Conservation (phyloP, 352 stramenopile genomes). For the Blastocystis sp. region DNA sequence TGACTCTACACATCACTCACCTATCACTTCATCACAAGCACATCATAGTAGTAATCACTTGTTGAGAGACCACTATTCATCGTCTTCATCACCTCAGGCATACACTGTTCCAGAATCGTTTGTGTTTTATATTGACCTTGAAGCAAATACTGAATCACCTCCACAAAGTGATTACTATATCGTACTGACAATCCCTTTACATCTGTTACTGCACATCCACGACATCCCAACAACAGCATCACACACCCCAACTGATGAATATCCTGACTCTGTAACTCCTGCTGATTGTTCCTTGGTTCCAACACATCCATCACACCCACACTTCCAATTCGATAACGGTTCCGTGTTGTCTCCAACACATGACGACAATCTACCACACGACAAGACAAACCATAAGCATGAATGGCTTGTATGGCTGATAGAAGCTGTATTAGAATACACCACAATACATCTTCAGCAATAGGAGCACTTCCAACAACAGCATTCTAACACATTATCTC, state of each 20-base stretch:
- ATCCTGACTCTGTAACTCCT: constrained; percentile 74
- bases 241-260: constrained; percentile 69
- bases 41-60: constrained; percentile 15
- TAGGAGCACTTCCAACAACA: neutral
- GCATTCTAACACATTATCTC: too few relatives aligned
- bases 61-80: constrained; percentile 52
- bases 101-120: neutral
- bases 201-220: neutral
- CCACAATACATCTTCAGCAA: constrained; percentile 74
- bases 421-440: constrained; percentile 73
- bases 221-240: constrained; percentile 62
- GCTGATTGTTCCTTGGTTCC: constrained; percentile 72
- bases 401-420: constrained; percentile 66
- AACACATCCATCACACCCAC: constrained; percentile 76
- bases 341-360: constrained; percentile 70
- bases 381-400: constrained; percentile 71
- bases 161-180: constrained; percentile 33
- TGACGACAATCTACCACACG: constrained; percentile 71
- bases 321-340: constrained; percentile 74
- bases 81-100: constrained; percentile 38
- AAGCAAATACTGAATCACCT: neutral
- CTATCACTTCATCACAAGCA: constrained; percentile 68
- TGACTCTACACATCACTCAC: constrained; percentile 68
- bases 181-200: constrained; percentile 19
- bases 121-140: neutral